Evolutionary conservation across 805 yeast genomes (phyloP).

Genomic region (Wickerhamiella shivajii): DNA sequence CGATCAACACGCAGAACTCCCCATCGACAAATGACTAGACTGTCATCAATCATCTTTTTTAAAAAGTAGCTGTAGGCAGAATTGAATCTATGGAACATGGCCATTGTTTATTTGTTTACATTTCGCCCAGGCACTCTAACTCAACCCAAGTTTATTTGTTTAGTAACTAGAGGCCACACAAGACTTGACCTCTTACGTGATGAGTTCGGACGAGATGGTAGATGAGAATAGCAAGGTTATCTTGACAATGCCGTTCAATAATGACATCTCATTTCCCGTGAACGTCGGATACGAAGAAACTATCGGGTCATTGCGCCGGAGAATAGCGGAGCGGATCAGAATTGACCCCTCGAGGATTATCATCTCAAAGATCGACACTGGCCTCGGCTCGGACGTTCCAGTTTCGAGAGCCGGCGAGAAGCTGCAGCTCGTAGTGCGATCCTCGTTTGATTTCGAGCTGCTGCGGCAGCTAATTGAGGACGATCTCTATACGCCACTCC

Average conservation of each 20-base stretch:
- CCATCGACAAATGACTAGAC: too few relatives aligned
- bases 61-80: too few relatives aligned
- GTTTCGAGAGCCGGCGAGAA: conserved; percentile 1
- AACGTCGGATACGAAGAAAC: conserved; percentile 1
- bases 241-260: conserved; percentile 6
- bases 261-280: conserved; percentile 6
- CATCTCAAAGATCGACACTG: conserved; percentile 1
- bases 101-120: too few relatives aligned
- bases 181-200: too few relatives aligned
- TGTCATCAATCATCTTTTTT: too few relatives aligned
- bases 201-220: too few relatives aligned
- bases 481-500: conserved; percentile 3
- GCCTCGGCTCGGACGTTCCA: neutral
- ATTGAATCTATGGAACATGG: too few relatives aligned
- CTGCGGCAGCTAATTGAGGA: conserved; percentile 8
- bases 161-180: too few relatives aligned
- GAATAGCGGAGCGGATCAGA: conserved; percentile 5
- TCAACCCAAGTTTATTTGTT: too few relatives aligned
- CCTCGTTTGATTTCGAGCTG: conserved; percentile 6
- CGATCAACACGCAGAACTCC: too few relatives aligned
- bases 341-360: conserved; percentile 5
- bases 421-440: conserved; percentile 8
- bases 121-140: too few relatives aligned
- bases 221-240: neutral
- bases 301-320: conserved; percentile 4